A percentile compares a stretch with the other conserved stretches of the same genome.
Evolutionary conservation across 2,329 filamentous ascomycete genomes (phyloP).

Genomic region (Escovopsis sp.): DNA sequence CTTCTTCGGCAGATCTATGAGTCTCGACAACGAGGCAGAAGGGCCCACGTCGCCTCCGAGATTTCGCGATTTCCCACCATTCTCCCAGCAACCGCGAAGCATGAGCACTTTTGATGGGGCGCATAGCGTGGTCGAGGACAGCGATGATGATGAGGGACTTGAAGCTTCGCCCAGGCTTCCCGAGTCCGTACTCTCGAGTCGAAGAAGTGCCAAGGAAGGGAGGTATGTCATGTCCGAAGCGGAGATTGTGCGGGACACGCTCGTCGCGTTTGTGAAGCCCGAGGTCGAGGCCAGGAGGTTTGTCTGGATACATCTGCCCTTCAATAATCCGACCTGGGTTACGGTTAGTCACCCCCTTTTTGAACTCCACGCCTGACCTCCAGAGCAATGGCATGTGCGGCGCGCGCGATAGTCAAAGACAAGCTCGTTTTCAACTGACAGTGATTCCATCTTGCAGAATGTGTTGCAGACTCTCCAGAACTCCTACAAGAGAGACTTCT

Average conservation of each 20-base stretch:
- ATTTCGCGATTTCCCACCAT: constrained; percentile 21
- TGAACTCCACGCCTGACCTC: too few species aligned
- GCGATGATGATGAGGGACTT: constrained; percentile 11
- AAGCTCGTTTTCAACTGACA: neutral
- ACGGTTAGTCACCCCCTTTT: constrained; percentile 28
- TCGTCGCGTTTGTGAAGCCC: constrained; percentile 17
- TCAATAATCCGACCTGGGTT: constrained; percentile 42
- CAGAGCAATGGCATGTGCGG: too few species aligned
- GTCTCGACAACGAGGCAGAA: constrained; percentile 15
- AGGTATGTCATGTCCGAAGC: constrained; percentile 12
- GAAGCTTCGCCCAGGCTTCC: constrained; percentile 18
- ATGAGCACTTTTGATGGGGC: constrained; percentile 13
- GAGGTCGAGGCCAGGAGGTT: constrained; percentile 29
- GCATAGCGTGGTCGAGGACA: constrained; percentile 6
- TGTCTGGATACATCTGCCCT: constrained; percentile 42
- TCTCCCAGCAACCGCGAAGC: constrained; percentile 21
- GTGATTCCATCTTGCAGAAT: constrained; percentile 13
- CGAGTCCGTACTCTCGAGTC: constrained; percentile 17
- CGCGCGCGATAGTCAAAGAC: too few species aligned
- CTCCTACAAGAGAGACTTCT: constrained; percentile 20
- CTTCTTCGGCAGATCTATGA: constrained; percentile 20
- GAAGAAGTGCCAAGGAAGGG: constrained; percentile 11
- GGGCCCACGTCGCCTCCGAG: constrained; percentile 11
- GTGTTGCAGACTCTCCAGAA: constrained; percentile 29
- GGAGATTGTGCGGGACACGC: constrained; percentile 15